Evolutionary conservation across 805 yeast species (phyloP).

Genomic region (Ogataea allantospora): DNA sequence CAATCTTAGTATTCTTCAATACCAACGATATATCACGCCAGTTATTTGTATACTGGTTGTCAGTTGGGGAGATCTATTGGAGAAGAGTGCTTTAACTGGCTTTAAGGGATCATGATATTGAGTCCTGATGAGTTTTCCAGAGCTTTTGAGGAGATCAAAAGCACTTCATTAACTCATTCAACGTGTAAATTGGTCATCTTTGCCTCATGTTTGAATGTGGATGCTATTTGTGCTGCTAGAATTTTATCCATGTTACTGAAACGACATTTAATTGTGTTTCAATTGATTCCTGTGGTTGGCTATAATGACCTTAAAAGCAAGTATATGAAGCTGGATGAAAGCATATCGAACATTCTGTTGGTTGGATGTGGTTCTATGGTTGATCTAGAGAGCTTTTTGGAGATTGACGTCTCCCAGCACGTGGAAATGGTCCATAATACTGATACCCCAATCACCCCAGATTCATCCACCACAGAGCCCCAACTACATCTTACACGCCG

Average conservation of each 20-base stretch:
- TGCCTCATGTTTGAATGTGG: slow-evolving; percentile 88
- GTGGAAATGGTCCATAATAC: slow-evolving; percentile 33
- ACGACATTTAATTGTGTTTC: slow-evolving; percentile 81
- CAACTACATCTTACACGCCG: slow-evolving; percentile 46
- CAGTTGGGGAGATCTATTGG: neutral
- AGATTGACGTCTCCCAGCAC: slow-evolving; percentile 55
- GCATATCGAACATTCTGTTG: slow-evolving; percentile 71
- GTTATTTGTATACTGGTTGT: neutral
- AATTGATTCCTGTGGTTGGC: slow-evolving; percentile 90
- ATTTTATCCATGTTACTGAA: slow-evolving; percentile 69
- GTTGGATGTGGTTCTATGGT: slow-evolving; percentile 94
- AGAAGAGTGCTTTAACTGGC: neutral
- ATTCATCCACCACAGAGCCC: slow-evolving; percentile 27
- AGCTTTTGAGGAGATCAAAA: slow-evolving; percentile 66
- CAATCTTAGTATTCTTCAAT: neutral
- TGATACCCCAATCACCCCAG: slow-evolving; percentile 23
- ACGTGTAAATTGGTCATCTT: slow-evolving; percentile 85
- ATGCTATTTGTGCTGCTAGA: slow-evolving; percentile 86
- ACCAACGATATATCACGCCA: neutral
- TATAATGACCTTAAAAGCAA: slow-evolving; percentile 71
- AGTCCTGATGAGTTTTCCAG: slow-evolving; percentile 64
- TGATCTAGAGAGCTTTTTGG: slow-evolving; percentile 74
- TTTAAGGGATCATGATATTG: slow-evolving; percentile 57
- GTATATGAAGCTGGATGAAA: slow-evolving; percentile 64
- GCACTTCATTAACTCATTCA: slow-evolving; percentile 83